Evolutionary conservation across 2,329 filamentous ascomycete species (phyloP).

Genomic region (Penicillium fuscoglaucum): DNA sequence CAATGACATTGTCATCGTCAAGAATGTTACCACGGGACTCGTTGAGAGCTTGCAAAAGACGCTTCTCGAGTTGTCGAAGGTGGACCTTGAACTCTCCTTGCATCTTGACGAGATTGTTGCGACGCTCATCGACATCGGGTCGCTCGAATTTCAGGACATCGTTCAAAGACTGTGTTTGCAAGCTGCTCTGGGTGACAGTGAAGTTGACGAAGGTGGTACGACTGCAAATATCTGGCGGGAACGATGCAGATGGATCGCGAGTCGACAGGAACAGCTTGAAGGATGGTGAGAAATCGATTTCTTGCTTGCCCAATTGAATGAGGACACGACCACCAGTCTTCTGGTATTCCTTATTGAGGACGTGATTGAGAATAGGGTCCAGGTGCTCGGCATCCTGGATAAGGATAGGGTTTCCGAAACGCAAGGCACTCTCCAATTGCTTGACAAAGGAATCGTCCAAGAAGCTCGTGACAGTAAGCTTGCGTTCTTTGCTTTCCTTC

Average conservation of each 20-base stretch:
- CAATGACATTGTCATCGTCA: constrained; percentile 96
- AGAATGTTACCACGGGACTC: constrained; percentile 97
- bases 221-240: constrained; percentile 96
- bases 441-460: constrained; percentile 97
- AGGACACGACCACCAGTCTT: constrained; percentile 96
- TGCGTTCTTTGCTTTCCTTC: constrained; percentile 89
- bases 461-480: constrained; percentile 96
- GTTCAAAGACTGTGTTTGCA: constrained; percentile 96
- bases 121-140: constrained; percentile 92
- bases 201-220: constrained; percentile 99
- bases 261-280: constrained; percentile 97
- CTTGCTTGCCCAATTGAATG: constrained; percentile 96
- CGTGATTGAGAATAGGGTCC: constrained; percentile 95
- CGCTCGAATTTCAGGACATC: constrained; percentile 97
- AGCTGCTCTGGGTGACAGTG: constrained; percentile 96
- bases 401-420: constrained; percentile 96
- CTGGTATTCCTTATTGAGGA: constrained; percentile 99
- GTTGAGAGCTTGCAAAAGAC: constrained; percentile 89
- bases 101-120: constrained; percentile 96
- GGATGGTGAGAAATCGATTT: constrained; percentile 96
- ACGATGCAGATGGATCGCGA: constrained; percentile 90
- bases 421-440: constrained; percentile 91
- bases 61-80: constrained; percentile 90
- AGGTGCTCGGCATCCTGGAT: constrained; percentile 98
- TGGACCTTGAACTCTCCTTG: constrained; percentile 99